Percentiles rank a stretch among this genome's conserved stretches.
These are phyloP conservation scores for Thoreauomyces humboldtii DNA, from an alignment of 192 early-diverging fungal species.

Conservation along the genomic window DNA sequence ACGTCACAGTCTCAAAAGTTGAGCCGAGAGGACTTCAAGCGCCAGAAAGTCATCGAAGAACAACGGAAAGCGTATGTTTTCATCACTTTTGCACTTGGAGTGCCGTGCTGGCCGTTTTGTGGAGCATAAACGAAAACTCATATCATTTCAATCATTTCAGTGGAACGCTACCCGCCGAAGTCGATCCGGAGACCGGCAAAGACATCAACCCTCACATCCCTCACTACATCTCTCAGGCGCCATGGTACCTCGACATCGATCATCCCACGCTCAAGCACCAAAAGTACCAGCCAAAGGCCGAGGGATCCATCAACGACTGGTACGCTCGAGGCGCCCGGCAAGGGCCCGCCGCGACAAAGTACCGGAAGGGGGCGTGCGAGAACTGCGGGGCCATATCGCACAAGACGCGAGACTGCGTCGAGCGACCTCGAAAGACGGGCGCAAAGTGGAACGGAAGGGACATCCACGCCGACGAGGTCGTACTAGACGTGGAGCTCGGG, in stretches of 20 bases:
- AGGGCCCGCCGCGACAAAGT: constrained; percentile 85
- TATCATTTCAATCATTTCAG: constrained; percentile 6
- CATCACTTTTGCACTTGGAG: too few relatives aligned
- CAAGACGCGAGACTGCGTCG: constrained; percentile 90
- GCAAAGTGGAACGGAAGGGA: constrained; percentile 85
- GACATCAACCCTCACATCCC: constrained; percentile 99
- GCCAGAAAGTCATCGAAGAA: constrained; percentile 92
- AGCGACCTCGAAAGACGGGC: constrained; percentile 84
- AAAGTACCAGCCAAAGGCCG: constrained; percentile 37
- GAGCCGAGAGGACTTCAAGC: constrained; percentile 90
- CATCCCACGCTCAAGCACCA: constrained; percentile 88
- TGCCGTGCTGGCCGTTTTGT: neutral
- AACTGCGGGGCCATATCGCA: constrained; percentile 98
- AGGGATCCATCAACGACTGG: constrained; percentile 62
- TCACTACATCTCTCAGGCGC: constrained; percentile 91
- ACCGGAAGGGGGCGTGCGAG: constrained; percentile 91
- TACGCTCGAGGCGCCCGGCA: constrained; percentile 70
- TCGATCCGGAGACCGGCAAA: constrained; percentile 65
- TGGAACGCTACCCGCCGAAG: constrained; percentile 49
- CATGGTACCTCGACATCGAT: constrained; percentile 67
- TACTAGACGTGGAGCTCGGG: constrained; percentile 69
- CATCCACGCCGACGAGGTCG: constrained; percentile 81
- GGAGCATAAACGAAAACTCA: neutral
- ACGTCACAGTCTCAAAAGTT: constrained; percentile 57
- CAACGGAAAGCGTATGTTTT: constrained; percentile 84